A percentile compares a stretch with the other conserved stretches of the same genome.
These are phyloP conservation scores for Fonsecaea monophora DNA, from an alignment of 2,329 filamentous ascomycete species.

Conservation along the genomic window DNA sequence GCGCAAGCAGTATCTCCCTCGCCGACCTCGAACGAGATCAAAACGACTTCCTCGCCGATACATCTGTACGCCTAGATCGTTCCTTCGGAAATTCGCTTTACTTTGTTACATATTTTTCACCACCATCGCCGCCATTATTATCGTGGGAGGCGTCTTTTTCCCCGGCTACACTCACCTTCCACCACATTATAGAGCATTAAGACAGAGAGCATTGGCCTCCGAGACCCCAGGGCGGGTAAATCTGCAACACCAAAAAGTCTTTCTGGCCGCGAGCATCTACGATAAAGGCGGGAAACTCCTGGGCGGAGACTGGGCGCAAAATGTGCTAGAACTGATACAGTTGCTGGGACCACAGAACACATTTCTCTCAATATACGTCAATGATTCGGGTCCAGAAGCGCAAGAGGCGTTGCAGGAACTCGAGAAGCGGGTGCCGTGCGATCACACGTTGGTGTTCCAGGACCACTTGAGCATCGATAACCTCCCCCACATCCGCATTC, in stretches of 20 bases:
- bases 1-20: slow-evolving; percentile 24
- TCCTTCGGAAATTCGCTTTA: slow-evolving; percentile 35
- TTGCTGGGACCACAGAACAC: slow-evolving; percentile 71
- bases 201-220: slow-evolving; percentile 43
- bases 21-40: slow-evolving; percentile 20
- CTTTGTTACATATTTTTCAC: slow-evolving; percentile 32
- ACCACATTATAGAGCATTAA: slow-evolving; percentile 56
- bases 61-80: slow-evolving; percentile 26
- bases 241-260: slow-evolving; percentile 68
- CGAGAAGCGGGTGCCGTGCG: slow-evolving; percentile 57
- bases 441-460: slow-evolving; percentile 64
- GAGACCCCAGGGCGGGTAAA: slow-evolving; percentile 56
- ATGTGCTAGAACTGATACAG: slow-evolving; percentile 67
- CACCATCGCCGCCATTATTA: slow-evolving; percentile 45
- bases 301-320: slow-evolving; percentile 68
- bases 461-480: slow-evolving; percentile 63
- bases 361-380: slow-evolving; percentile 76
- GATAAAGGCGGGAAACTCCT: slow-evolving; percentile 67
- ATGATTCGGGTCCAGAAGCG: slow-evolving; percentile 67
- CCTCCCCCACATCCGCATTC: slow-evolving; percentile 66
- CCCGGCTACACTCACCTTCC: slow-evolving; percentile 65
- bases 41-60: slow-evolving; percentile 23
- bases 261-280: slow-evolving; percentile 74
- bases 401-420: slow-evolving; percentile 62
- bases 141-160: slow-evolving; percentile 57